Percentiles rank a stretch among this genome's conserved stretches.
Evolutionary conservation across 202 grass and related monocot species (phyloP).

Genomic region (Carex sylvatica): DNA sequence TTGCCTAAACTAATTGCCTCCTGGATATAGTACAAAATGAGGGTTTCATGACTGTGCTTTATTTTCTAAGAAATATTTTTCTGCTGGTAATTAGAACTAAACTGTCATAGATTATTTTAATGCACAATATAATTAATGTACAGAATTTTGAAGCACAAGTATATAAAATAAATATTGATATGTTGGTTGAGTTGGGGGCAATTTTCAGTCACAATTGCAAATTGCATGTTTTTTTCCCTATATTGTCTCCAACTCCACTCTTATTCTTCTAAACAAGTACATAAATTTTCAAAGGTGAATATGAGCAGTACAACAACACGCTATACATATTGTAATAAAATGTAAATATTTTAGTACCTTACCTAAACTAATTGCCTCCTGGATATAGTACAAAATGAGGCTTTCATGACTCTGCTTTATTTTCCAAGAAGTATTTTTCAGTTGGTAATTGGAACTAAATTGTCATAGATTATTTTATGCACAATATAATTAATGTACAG

Average conservation of each 20-base stretch:
- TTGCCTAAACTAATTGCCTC: background rate
- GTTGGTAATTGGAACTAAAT: conserved; percentile 7
- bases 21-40: background rate
- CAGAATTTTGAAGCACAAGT: background rate
- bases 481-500: background rate
- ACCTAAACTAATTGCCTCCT: background rate
- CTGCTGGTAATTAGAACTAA: background rate
- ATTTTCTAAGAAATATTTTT: background rate
- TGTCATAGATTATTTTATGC: background rate
- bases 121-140: background rate
- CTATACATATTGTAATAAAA: background rate
- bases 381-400: background rate
- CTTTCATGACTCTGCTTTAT: background rate
- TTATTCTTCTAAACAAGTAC: too few relatives aligned
- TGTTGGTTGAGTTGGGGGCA: too few relatives aligned
- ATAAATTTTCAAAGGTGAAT: too few relatives aligned
- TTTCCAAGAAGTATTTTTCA: background rate
- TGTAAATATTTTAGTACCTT: background rate
- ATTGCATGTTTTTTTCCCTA: background rate
- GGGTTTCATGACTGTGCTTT: background rate
- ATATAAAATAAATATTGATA: background rate
- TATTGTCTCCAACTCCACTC: too few relatives aligned
- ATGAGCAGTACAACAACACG: background rate
- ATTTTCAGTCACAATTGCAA: background rate
- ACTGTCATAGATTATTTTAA: background rate